A percentile compares a stretch with the other conserved stretches of the same genome.
phyloP scores from a whole-genome alignment of 768 basidiomycete species.

The Lyophyllum semitale region DNA sequence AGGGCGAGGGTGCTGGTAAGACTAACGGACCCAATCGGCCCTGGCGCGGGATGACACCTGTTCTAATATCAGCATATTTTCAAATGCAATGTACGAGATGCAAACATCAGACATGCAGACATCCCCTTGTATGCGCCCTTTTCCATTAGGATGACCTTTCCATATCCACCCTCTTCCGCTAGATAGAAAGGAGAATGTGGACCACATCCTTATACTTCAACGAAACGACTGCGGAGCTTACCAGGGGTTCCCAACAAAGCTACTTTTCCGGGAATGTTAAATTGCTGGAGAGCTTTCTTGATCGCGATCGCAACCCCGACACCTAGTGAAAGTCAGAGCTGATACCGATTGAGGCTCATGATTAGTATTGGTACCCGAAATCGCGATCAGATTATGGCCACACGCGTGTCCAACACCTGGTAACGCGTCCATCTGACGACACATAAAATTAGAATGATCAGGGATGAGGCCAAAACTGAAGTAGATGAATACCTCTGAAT shows the following conservation, averaged over 20 bases:
- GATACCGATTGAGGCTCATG: slow-evolving; percentile 36
- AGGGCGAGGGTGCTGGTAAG: too few species aligned
- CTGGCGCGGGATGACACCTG: too few species aligned
- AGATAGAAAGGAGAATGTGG: not conserved
- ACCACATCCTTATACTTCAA: too few species aligned
- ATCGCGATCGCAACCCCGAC: slow-evolving; percentile 72
- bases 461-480: too few species aligned
- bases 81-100: not conserved
- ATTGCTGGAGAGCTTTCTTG: slow-evolving; percentile 61
- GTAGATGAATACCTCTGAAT: slow-evolving; percentile 63
- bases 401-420: slow-evolving; percentile 70
- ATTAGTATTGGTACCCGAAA: too few species aligned
- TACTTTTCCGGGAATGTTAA: slow-evolving; percentile 67
- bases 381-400: too few species aligned
- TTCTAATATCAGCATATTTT: too few species aligned
- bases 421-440: slow-evolving; percentile 60
- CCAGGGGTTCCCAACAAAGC: slow-evolving; percentile 80
- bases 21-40: too few species aligned
- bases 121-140: slow-evolving; percentile 75
- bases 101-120: slow-evolving; percentile 76
- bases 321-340: slow-evolving; percentile 34
- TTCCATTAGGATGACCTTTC: slow-evolving; percentile 69
- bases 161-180: slow-evolving; percentile 82
- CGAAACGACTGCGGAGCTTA: too few species aligned
- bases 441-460: not conserved